Evolutionary conservation across 2,329 filamentous ascomycete genomes (phyloP), one percentile per base, ranked within the genome.

Genomic region (Tolypocladium ophioglossoides): DNA sequence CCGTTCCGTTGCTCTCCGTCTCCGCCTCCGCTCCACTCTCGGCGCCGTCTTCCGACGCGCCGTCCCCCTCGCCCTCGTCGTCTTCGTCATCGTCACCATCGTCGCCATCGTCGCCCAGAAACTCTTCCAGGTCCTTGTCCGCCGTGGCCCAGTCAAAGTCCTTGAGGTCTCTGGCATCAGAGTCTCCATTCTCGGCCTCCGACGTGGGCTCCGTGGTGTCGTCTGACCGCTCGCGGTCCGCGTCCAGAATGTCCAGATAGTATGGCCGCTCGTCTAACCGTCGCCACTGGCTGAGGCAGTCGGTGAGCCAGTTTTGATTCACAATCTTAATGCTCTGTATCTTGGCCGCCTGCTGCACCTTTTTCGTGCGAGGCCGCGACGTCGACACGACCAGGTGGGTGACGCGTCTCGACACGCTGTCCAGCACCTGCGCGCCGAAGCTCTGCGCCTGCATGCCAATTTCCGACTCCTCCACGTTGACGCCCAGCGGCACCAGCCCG

Each of bases 251-350:
- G n/a, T 86, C 78, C 49, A 95, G 69, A n/a, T 87, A 74, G 64
- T 92, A 96, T 0, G 86, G 85, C 2, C 77, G 77, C 67, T 96
- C 91, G 54, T 94, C 84, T 12, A 95, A 75, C 54, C 82, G 85
- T 58, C 80, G 77, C 94, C 94, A 99, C 67, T 87, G 86, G 30
- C 84, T 86, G 58, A 97, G 83, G 54, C 86, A 95, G 61, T 91
- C 87, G 35, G 85, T 79, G 34, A 99, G 82, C 94, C 94, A 99
- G 63, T 89, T 84, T 52, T 91, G 87, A 61, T 86, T 91, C 50
- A 99, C 94, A 55, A 99, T 95, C 67, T 91, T 91, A 69, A 97
- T 88, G 52, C 83, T 82, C 0, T 86, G 77, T 54, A 90, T 87
- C 58, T 85, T 83, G 16, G 88, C 85, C 0, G 94, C 94, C 68